Percentiles rank a stretch among this genome's conserved stretches.
These are phyloP conservation scores for Jasminum sambac DNA, from an alignment of 257 asterid species.

Conservation along the genomic window DNA sequence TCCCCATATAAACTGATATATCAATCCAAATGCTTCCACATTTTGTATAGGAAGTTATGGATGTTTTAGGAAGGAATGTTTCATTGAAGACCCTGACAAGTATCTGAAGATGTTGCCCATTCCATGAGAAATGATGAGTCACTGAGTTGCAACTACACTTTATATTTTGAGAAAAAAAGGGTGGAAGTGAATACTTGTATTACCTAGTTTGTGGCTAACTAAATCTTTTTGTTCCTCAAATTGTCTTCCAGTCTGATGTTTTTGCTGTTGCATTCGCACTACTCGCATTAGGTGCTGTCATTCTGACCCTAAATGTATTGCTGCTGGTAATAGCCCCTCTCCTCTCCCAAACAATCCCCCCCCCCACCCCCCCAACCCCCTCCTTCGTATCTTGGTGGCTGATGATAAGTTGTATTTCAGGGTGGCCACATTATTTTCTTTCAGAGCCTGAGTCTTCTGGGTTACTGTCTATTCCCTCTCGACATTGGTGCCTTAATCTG, in stretches of 20 bases:
- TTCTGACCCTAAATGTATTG: slow-evolving; percentile 86
- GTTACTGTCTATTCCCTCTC: slow-evolving; percentile 89
- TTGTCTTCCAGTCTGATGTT: slow-evolving; percentile 78
- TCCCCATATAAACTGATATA: slow-evolving; percentile 4
- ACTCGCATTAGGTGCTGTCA: slow-evolving; percentile 89
- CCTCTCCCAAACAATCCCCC: slow-evolving; percentile 19
- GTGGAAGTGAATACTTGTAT: neutral
- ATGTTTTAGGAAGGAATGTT: slow-evolving; percentile 7
- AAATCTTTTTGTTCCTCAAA: slow-evolving; percentile 11
- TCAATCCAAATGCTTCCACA: slow-evolving; percentile 9
- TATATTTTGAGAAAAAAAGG: neutral
- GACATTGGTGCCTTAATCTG: slow-evolving; percentile 82
- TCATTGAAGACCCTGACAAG: neutral
- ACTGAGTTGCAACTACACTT: neutral
- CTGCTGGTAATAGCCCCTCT: slow-evolving; percentile 61
- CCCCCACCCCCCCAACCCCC: neutral
- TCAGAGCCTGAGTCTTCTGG: slow-evolving; percentile 92
- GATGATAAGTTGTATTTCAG: slow-evolving; percentile 31
- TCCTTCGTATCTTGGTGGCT: neutral
- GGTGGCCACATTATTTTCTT: slow-evolving; percentile 98
- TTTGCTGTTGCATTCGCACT: slow-evolving; percentile 96
- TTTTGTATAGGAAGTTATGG: neutral
- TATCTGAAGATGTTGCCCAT: neutral
- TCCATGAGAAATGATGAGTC: neutral
- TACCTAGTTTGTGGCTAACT: slow-evolving; percentile 14